Conservation (phyloP, 257 asterid genomes). For the Solanum boliviense region DNA sequence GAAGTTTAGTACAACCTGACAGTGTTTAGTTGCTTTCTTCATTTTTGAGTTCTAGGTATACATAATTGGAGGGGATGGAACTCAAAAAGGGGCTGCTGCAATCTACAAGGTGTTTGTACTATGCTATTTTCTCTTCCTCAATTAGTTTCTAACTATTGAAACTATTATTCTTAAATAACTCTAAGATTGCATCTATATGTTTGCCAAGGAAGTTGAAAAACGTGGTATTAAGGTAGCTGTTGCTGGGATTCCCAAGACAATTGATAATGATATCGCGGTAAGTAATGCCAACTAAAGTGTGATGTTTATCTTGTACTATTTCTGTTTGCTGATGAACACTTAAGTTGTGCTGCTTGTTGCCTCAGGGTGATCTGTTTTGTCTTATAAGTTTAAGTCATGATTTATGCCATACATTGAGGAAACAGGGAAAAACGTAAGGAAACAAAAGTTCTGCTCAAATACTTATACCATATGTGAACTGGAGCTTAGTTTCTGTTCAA, state of each 20-base stretch:
- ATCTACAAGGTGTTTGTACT: constrained; percentile 52
- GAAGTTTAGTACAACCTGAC: neutral
- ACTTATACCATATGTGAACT: neutral
- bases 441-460: neutral
- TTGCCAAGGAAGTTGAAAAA: constrained; percentile 70
- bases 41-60: constrained; percentile 53
- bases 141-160: constrained; percentile 1
- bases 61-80: constrained; percentile 98
- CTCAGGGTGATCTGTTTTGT: neutral
- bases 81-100: constrained; percentile 92
- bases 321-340: neutral
- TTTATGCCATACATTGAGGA: neutral
- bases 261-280: constrained; percentile 92
- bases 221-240: constrained; percentile 86
- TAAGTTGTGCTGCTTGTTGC: neutral
- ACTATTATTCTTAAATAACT: neutral
- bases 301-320: constrained; percentile 2
- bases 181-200: constrained; percentile 9
- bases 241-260: constrained; percentile 95
- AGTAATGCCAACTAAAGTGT: constrained; percentile 15
- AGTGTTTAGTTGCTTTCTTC: neutral
- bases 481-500: neutral
- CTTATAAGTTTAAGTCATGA: neutral
- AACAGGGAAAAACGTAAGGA: neutral
- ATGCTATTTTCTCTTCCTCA: neutral